phyloP scores from a whole-genome alignment of 2,329 filamentous ascomycete species.

The Aspergillus udagawae region DNA sequence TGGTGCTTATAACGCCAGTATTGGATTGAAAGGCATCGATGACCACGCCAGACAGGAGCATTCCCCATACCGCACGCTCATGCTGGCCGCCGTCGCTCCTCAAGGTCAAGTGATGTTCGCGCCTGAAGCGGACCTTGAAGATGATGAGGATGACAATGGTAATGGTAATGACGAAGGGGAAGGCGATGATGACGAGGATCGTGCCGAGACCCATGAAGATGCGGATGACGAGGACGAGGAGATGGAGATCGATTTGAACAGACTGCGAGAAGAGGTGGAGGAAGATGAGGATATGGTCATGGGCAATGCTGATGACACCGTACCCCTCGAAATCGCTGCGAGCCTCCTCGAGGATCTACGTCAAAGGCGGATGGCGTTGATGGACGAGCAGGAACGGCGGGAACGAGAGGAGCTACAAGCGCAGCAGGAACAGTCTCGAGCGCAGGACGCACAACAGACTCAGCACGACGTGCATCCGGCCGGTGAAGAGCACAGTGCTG shows the following conservation, averaged over 20 bases:
- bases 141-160: conserved; percentile 28
- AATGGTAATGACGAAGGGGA: conserved; percentile 43
- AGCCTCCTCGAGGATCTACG: conserved; percentile 72
- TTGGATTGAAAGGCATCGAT: conserved; percentile 74
- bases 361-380: not conserved
- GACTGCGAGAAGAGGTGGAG: conserved; percentile 17
- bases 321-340: conserved; percentile 67
- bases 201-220: conserved; percentile 38
- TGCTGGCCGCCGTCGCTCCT: conserved; percentile 35
- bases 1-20: conserved; percentile 70
- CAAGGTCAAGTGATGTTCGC: conserved; percentile 42
- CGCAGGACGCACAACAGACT: not conserved
- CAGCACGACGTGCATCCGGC: conserved; percentile 6
- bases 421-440: conserved; percentile 8
- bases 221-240: conserved; percentile 45
- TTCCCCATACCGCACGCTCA: conserved; percentile 34
- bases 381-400: conserved; percentile 6
- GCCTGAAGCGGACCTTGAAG: conserved; percentile 44
- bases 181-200: conserved; percentile 47
- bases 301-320: conserved; percentile 52
- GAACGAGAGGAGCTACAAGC: conserved; percentile 27
- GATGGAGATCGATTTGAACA: conserved; percentile 24
- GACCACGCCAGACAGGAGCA: conserved; percentile 69
- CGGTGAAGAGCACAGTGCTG: conserved; percentile 12
- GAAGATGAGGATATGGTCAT: conserved; percentile 50